Conservation (phyloP, 768 basidiomycete species). For the Tulasnella sp. region DNA sequence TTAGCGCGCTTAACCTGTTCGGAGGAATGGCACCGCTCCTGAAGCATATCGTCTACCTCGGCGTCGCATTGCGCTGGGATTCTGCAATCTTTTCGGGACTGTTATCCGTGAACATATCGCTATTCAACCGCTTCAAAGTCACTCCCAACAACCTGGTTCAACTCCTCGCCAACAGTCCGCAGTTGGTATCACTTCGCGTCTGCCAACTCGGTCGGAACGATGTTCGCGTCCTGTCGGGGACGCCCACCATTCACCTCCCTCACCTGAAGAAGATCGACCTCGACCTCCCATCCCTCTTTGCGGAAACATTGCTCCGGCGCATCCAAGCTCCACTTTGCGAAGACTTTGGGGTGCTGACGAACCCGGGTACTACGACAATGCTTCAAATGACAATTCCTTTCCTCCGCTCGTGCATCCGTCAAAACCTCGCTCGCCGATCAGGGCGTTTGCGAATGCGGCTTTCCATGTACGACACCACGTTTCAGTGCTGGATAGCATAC, state of each 20-base stretch:
- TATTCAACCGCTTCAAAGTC: not conserved
- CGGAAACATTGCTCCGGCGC: not conserved
- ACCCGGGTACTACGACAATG: not conserved
- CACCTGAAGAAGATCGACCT: not conserved
- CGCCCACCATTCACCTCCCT: not conserved
- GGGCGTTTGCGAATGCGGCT: not conserved
- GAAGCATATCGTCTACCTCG: not conserved
- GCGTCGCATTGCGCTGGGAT: not conserved
- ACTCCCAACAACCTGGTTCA: not conserved
- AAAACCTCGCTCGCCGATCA: not conserved
- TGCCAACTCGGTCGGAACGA: not conserved
- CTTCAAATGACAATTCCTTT: not conserved
- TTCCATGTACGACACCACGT: not conserved
- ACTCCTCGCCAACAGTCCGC: not conserved
- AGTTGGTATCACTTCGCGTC: not conserved
- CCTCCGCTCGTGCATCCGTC: not conserved
- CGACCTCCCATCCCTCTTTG: not conserved
- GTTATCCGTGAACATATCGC: not conserved
- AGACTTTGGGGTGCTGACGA: not conserved
- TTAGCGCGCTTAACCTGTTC: not conserved
- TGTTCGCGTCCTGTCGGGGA: not conserved
- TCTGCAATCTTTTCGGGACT: not conserved
- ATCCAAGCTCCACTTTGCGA: not conserved
- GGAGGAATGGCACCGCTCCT: not conserved
- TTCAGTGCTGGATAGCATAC: not conserved